phyloP scores from a whole-genome alignment of 2,329 filamentous ascomycete species.

The Lasiodiplodia theobromae region DNA sequence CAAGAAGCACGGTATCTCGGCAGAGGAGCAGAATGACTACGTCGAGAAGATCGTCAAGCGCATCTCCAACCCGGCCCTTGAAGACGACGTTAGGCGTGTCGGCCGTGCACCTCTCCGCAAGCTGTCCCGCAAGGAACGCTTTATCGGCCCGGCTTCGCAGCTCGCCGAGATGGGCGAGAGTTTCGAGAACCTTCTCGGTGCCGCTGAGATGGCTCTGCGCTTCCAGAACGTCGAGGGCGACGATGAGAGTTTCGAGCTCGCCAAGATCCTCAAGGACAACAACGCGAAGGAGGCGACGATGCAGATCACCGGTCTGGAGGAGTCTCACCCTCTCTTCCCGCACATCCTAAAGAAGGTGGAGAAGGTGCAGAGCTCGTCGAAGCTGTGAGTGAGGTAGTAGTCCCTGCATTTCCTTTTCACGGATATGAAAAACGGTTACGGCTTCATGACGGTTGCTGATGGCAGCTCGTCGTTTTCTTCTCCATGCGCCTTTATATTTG shows the following conservation, averaged over 20 bases:
- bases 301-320: slow-evolving; percentile 82
- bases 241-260: slow-evolving; percentile 85
- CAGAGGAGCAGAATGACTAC: slow-evolving; percentile 81
- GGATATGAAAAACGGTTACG: slow-evolving; percentile 20
- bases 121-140: slow-evolving; percentile 92
- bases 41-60: slow-evolving; percentile 90
- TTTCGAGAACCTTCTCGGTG: slow-evolving; percentile 76
- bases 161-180: slow-evolving; percentile 81
- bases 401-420: slow-evolving; percentile 14
- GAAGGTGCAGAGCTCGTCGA: slow-evolving; percentile 70
- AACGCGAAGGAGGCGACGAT: slow-evolving; percentile 76
- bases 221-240: slow-evolving; percentile 96
- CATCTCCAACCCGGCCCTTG: slow-evolving; percentile 91
- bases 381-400: slow-evolving; percentile 7
- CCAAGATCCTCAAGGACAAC: slow-evolving; percentile 81
- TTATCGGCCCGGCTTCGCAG: slow-evolving; percentile 89
- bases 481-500: background rate
- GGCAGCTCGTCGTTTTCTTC: slow-evolving; percentile 7
- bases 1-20: slow-evolving; percentile 80
- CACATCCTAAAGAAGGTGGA: slow-evolving; percentile 79
- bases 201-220: slow-evolving; percentile 88
- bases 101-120: slow-evolving; percentile 94
- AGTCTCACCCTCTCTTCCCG: slow-evolving; percentile 77
- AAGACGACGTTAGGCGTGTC: slow-evolving; percentile 93
- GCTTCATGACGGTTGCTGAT: slow-evolving; percentile 14